Percentiles rank a stretch among this genome's conserved stretches.
phyloP scores from a whole-genome alignment of 2,329 filamentous ascomycete species.

The Exserohilum rostratum region DNA sequence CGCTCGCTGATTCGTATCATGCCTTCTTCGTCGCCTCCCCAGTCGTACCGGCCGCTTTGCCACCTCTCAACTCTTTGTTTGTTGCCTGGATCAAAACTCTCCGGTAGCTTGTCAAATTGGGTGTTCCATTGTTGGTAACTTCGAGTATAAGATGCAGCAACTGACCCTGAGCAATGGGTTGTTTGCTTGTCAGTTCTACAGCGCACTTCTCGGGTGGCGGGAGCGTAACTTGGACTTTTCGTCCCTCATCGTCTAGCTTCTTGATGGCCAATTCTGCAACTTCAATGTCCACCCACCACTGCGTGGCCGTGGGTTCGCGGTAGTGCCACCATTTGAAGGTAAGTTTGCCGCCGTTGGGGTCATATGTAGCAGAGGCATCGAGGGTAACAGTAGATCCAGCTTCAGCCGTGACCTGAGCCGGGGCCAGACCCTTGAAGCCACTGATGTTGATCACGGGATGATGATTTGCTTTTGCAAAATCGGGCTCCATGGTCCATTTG shows the following conservation, averaged over 20 bases:
- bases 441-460: constrained; percentile 57
- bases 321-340: constrained; percentile 61
- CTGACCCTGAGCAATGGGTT: constrained; percentile 51
- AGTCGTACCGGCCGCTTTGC: neutral
- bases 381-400: constrained; percentile 51
- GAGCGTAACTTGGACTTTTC: constrained; percentile 48
- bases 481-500: constrained; percentile 53
- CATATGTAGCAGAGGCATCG: constrained; percentile 55
- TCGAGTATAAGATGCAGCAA: constrained; percentile 58
- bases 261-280: constrained; percentile 49
- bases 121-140: constrained; percentile 54
- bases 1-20: neutral
- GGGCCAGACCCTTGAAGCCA: constrained; percentile 45
- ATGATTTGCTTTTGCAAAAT: constrained; percentile 52
- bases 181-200: constrained; percentile 45
- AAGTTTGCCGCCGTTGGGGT: constrained; percentile 54
- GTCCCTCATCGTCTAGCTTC: constrained; percentile 35
- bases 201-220: constrained; percentile 52
- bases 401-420: constrained; percentile 51
- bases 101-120: constrained; percentile 56
- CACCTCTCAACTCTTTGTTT: constrained; percentile 39
- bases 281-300: constrained; percentile 52
- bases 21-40: constrained; percentile 1
- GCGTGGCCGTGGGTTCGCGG: constrained; percentile 50
- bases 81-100: constrained; percentile 50